Conservation (phyloP, 2,329 filamentous ascomycete species). For the Dactylellina cionopaga region DNA sequence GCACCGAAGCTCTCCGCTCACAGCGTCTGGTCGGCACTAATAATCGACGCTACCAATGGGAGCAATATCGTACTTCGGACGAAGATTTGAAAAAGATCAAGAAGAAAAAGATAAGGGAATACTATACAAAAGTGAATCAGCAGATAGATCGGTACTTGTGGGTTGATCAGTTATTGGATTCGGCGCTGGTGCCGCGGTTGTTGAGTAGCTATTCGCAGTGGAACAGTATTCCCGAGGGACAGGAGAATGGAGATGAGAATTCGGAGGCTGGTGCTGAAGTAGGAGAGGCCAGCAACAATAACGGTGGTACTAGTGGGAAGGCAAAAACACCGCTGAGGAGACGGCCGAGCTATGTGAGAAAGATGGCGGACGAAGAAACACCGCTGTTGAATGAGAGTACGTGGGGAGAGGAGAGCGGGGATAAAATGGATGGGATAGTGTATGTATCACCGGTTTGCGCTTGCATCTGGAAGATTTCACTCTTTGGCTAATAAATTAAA, state of each 20-base stretch:
- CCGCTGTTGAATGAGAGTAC: constrained; percentile 68
- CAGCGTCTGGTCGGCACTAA: constrained; percentile 82
- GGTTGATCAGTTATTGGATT: constrained; percentile 89
- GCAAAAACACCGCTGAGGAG: constrained; percentile 48
- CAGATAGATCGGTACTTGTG: constrained; percentile 92
- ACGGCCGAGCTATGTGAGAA: constrained; percentile 79
- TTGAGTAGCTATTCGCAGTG: constrained; percentile 68
- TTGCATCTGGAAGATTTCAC: background rate
- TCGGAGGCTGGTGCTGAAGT: background rate
- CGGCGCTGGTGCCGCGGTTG: constrained; percentile 87
- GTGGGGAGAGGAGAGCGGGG: constrained; percentile 36
- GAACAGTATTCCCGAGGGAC: constrained; percentile 13
- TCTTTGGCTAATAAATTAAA: background rate
- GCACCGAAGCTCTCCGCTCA: constrained; percentile 28
- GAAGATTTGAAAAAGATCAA: constrained; percentile 77
- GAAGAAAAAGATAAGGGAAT: constrained; percentile 78
- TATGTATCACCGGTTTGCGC: constrained; percentile 6
- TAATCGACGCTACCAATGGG: constrained; percentile 86
- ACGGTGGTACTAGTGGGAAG: background rate
- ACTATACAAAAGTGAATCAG: constrained; percentile 89
- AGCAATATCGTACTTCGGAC: constrained; percentile 84
- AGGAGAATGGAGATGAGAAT: constrained; percentile 7
- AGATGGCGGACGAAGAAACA: constrained; percentile 72
- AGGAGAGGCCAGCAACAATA: background rate
- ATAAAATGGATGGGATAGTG: constrained; percentile 50